Evolutionary conservation across 2,329 filamentous ascomycete species (phyloP), one percentile per base, ranked within the genome.

Genomic region (Fusarium sp.): DNA sequence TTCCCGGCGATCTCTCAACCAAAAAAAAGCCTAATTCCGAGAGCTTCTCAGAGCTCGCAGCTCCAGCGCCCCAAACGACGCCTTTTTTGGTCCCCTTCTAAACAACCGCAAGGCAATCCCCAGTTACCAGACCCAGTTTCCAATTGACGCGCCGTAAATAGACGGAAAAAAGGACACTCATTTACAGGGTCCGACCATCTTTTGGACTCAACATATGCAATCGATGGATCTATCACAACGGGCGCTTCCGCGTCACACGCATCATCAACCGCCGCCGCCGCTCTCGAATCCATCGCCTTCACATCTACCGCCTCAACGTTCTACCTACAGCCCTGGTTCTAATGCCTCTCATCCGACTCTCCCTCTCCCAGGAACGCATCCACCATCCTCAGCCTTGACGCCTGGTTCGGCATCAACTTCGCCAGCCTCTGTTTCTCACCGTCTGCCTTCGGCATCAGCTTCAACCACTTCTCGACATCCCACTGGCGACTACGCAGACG

Each of bases 151-250:
- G 44, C 46, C 22, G 19, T 24, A 43, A 59, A 47, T 50, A 49
- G 45, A 47, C 41, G 52, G 51, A 22, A 19, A 54, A 47, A 47
- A 55, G 49, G 31, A 25, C 47, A 45, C 35, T 51, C 36, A 59
- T 32, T 45, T 32, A 50, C 55, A 57, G 62, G 46, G 46, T 25
- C 24, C 34, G 53, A 47, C 34, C 34, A 41, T 58, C 42, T 53
- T 53, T 46, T 42, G 51, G 55, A 56, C 22, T 19, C 19, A 19
- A 19, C 52, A 34, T 47, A 29, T 34, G 28, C 51, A 51, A 52
- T 55, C 65, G 25, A 70, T 73, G 71, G 71, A 73, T 61, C 53
- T 73, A 47, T 64, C 66, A 46, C 69, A 71, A 53, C 68, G 70
- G 63, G 62, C 65, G 46, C 69, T 67, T 52, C 67, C 65, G 68